Conservation (phyloP, 148 eudicot genomes). For the Polygonum maritimum region DNA sequence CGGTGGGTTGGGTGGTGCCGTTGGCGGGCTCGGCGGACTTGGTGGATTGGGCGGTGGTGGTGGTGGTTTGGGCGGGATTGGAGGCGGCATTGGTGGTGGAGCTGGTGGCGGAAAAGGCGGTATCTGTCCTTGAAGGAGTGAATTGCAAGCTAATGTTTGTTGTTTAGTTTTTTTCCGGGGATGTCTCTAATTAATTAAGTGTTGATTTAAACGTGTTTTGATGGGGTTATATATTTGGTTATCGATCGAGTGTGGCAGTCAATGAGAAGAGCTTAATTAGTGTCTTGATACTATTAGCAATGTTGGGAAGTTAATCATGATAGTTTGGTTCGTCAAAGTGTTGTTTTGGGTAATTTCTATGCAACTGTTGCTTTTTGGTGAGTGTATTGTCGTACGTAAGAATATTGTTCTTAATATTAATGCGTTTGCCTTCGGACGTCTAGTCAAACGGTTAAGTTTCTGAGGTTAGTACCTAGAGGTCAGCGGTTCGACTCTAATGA, state of each 20-base stretch:
- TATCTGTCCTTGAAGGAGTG: constrained; percentile 14
- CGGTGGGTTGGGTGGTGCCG: constrained; percentile 8
- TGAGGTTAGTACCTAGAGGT: no score
- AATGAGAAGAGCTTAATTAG: not conserved
- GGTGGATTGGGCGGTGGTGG: constrained; percentile 9
- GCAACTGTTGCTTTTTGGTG: not conserved
- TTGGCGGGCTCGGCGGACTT: constrained; percentile 10
- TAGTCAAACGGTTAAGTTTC: no score
- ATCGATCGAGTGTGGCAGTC: not conserved
- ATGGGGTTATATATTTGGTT: not conserved
- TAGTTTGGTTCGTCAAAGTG: not conserved
- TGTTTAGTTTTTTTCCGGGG: not conserved
- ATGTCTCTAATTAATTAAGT: not conserved
- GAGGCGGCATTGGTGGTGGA: constrained; percentile 14
- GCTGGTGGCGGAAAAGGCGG: constrained; percentile 17
- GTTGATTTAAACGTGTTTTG: not conserved
- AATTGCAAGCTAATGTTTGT: not conserved
- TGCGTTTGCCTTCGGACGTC: no score
- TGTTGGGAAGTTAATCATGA: not conserved
- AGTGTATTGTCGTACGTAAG: not conserved
- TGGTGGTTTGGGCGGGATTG: constrained; percentile 10
- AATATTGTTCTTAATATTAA: not conserved
- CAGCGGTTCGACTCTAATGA: no score
- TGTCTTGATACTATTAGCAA: not conserved
- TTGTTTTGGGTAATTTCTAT: not conserved